Evolutionary conservation across 2,329 filamentous ascomycete species (phyloP), one percentile per base, ranked within the genome.

Genomic region (Fusarium poae): DNA sequence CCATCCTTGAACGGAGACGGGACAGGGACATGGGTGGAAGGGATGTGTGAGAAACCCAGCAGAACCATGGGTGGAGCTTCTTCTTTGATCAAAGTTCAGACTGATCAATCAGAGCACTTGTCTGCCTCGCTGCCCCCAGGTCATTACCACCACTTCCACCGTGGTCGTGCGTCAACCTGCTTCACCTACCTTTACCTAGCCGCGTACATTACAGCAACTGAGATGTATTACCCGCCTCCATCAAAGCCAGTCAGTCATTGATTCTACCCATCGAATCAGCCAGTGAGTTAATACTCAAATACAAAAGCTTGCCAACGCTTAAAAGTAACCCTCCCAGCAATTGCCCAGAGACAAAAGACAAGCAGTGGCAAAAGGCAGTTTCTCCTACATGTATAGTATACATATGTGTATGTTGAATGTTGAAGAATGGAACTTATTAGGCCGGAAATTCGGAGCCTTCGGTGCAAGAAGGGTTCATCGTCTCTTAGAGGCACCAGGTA

Each of bases 101-200:
- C 55, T 30, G 58, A 21, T 67, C 52, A 70, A 57, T 44, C 58
- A 70, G 40, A 65, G 29, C 35, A 34, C 49, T 44, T 44, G 50
- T 20, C 51, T 70, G 52, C 45, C 44, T 56, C 16, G 52, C 35
- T 46, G 40, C 60, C 53, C 48, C 18, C 35, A 60, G 62, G 61
- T 65, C 61, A 43, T 58, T 54, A 67, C 62, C 62, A 68, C 66
- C 67, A 69, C 66, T 59, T 67, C 58, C 62, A 70, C 57, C 57
- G 48, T 27, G 66, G 57, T 69, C 50, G 66, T 70, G 62, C 57
- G 49, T 69, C 66, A 57, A 45, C 43, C 50, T 66, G 37, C 57
- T 65, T 52, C 37, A 44, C 43, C 50, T 55, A 37, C 50, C 30
- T 25, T 20, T 42, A 42, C 45, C 37, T 55, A 51, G 48, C 54